Evolutionary conservation across 2,329 filamentous ascomycete genomes (phyloP), one percentile per base, ranked within the genome.

Genomic region (Scedosporium aurantiacum): DNA sequence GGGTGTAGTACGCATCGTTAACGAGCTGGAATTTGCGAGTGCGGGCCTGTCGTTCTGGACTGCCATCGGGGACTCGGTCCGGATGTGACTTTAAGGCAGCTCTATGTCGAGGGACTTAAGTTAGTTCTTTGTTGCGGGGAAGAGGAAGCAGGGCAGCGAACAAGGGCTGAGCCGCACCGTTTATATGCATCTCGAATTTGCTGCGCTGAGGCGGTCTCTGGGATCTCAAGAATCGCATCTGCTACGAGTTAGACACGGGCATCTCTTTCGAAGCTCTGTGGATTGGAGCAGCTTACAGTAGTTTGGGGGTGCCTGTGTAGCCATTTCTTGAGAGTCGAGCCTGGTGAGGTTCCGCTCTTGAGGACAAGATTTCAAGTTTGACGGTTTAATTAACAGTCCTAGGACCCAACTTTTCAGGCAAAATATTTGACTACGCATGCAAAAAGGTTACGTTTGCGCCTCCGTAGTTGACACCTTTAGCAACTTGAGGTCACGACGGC

Each of bases 161-260:
- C 32, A 37, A 37, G 4, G 32, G 32, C 8, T 37, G 32, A 12
- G 8, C 32, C 71, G 60, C 70, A 90, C 88, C 88, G 88, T 73
- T 99, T 99, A 80, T 97, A 99, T 58, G 92, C 94, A 79, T 90
- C 89, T 68, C 93, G 89, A 70, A 99, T 87, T 72, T 97, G 89
- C 69, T 91, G 85, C 63, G 86, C 84, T 0, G 85, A 88, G 40
- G 93, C 91, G 67, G 82, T 87, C 41, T 90, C 82, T 59, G 86
- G 72, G 63, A 96, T 74, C 65, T 88, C 88, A 58, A 96, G 85
- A 65, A 89, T 82, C 58, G 82, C 84, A 76, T 93, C 89, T 92
- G 65, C 27, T 54, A 45, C 63, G 60, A 21, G 47, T 61, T 40
- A 45, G 52, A 23, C 63, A 50, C 52, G 58, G 57, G 23, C 2